Percentiles rank a stretch among this genome's conserved stretches.
Evolutionary conservation across 2,329 filamentous ascomycete species (phyloP).

Genomic region (Bipolaris gigantea): DNA sequence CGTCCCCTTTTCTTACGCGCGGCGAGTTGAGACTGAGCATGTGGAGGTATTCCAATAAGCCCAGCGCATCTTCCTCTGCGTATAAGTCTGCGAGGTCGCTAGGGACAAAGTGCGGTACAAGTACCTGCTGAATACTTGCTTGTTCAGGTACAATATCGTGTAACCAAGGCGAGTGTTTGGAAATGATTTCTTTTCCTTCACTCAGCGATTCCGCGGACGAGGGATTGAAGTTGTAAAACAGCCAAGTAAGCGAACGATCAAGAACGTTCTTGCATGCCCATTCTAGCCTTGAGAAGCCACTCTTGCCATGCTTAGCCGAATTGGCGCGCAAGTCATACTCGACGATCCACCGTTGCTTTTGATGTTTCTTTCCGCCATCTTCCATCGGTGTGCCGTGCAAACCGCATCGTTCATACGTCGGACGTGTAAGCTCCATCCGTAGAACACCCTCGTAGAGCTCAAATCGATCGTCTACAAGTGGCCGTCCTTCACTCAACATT

Average conservation of each 20-base stretch:
- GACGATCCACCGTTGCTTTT: constrained; percentile 76
- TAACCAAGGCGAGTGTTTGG: constrained; percentile 39
- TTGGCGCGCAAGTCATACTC: constrained; percentile 73
- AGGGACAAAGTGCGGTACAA: constrained; percentile 33
- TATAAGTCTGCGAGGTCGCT: constrained; percentile 42
- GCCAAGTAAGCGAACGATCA: constrained; percentile 68
- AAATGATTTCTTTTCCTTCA: constrained; percentile 30
- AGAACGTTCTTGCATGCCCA: constrained; percentile 81
- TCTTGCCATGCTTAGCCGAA: constrained; percentile 81
- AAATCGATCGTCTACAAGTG: constrained; percentile 72
- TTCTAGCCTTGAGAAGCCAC: constrained; percentile 74
- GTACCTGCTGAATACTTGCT: constrained; percentile 23
- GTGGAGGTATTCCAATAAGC: constrained; percentile 74
- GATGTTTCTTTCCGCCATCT: constrained; percentile 61
- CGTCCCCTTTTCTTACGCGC: constrained; percentile 60
- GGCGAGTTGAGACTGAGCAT: constrained; percentile 68
- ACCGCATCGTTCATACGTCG: constrained; percentile 80
- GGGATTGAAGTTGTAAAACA: constrained; percentile 67
- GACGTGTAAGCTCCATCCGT: constrained; percentile 75
- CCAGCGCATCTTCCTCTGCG: constrained; percentile 65
- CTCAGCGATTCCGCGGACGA: constrained; percentile 25
- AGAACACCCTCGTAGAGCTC: constrained; percentile 70
- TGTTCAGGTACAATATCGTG: constrained; percentile 28
- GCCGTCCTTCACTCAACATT: constrained; percentile 80
- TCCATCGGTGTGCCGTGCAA: constrained; percentile 70